These are phyloP conservation scores for Takakia lepidozioides DNA, from an alignment of 225 moss, liverwort and hornwort genomes.

Conservation along the genomic window DNA sequence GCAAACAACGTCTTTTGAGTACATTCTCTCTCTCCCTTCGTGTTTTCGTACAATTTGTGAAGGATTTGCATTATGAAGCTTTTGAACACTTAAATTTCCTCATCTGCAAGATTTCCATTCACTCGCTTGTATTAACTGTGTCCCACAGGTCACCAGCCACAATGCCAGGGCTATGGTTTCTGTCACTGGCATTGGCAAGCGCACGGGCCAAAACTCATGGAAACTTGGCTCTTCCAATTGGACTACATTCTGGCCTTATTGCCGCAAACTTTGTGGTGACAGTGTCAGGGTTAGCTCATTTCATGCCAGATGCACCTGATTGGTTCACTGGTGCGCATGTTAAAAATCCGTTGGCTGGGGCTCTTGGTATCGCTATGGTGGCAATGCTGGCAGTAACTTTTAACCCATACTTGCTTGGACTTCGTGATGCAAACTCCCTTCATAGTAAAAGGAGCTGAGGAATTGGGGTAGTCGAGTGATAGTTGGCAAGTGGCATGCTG, in stretches of 20 bases:
- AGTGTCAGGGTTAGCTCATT: slow-evolving; percentile 45
- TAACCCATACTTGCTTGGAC: too few species aligned
- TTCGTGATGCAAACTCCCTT: too few species aligned
- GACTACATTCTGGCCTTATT: slow-evolving; percentile 83
- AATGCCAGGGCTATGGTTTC: slow-evolving; percentile 76
- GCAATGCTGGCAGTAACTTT: slow-evolving; percentile 65
- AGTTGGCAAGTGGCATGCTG: too few species aligned
- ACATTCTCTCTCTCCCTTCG: too few species aligned
- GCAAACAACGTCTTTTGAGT: too few species aligned
- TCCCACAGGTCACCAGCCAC: slow-evolving; percentile 72
- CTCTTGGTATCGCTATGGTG: slow-evolving; percentile 63
- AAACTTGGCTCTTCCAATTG: slow-evolving; percentile 75
- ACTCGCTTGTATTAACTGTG: not conserved
- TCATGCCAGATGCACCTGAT: slow-evolving; percentile 45
- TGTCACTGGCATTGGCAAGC: slow-evolving; percentile 67
- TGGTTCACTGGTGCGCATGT: slow-evolving; percentile 84
- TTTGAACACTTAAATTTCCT: too few species aligned
- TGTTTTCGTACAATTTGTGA: too few species aligned
- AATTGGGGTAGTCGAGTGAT: too few species aligned
- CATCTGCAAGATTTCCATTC: too few species aligned
- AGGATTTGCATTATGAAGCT: too few species aligned
- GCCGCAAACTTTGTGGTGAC: slow-evolving; percentile 48
- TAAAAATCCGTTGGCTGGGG: slow-evolving; percentile 78
- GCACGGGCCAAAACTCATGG: slow-evolving; percentile 55
- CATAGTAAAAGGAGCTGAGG: too few species aligned